Base-by-base conservation (phyloP, 345 rosid genomes). In the Isatis tinctoria region DNA sequence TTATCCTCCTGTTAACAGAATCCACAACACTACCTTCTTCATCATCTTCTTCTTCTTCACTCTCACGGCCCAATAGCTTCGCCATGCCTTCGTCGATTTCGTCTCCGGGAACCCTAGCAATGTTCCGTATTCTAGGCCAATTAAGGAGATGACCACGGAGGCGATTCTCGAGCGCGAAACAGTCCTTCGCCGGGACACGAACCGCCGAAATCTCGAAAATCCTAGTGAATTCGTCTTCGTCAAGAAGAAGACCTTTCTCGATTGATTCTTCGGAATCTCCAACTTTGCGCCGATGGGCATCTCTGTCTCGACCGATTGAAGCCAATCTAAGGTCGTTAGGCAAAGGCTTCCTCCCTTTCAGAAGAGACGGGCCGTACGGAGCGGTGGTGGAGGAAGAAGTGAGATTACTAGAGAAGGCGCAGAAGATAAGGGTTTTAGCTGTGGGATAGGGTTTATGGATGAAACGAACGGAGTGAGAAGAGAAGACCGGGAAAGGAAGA, bases 61-160 rank as follows among this genome's bases (percentile, higher is more conserved):
- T 37, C 28, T 44, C 41, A 32, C 37, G 48, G 26, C 72, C 84
- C 56, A 81, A 69, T 1, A 88, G 68, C 32, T 82, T 64, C 26
- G 62, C 72, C 16, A 85, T 47, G n/a, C 78, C 84, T 4, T 79
- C 80, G 3, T 87, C 94, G 18, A 90, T 69, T 40, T 90, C 96
- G n/a, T 88, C 97, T 3, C 92, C 96, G 2, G 86, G 86, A 10
- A 92, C 90, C 43, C 92, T 85, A 27, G 96, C 96, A 37, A 92
- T 82, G 81, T 92, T 92, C 49, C 80, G 83, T 49, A 90, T 73
- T 37, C 92, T 80, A 10, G 97, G 94, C 93, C 97, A 92, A 67
- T 92, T 92, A 44, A 92, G 85, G 20, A 92, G 87, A 81, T 92
- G 96, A 17, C 97, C 94, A 8, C 96, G 90, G 75, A 92, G 82